Percentiles rank a stretch among this genome's conserved stretches.
Evolutionary conservation across 2,329 filamentous ascomycete genomes (phyloP).

Genomic region (Aspergillus pseudoglaucus): DNA sequence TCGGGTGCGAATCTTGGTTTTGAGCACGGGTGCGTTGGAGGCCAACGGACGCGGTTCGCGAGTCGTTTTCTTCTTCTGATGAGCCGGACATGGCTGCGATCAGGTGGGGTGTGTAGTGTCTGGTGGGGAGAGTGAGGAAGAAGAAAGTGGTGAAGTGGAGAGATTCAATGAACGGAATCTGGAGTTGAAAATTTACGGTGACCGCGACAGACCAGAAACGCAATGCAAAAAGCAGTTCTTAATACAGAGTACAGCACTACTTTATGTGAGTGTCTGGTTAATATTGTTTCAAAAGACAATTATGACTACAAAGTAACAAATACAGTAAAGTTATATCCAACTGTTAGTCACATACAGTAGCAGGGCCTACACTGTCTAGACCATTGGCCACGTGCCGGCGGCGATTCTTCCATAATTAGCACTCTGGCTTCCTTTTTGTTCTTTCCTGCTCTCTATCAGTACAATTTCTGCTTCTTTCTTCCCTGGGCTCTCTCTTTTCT

Average conservation of each 20-base stretch:
- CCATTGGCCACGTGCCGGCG: neutral
- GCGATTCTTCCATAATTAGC: neutral
- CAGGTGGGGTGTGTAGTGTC: no score
- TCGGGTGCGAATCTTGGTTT: conserved; percentile 12
- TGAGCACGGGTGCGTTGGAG: conserved; percentile 25
- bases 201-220: conserved; percentile 7
- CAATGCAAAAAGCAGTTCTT: neutral
- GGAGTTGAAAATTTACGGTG: conserved; percentile 20
- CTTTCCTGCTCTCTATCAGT: neutral
- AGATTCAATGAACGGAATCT: neutral
- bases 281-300: no score
- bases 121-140: neutral
- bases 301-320: no score
- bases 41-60: conserved; percentile 41
- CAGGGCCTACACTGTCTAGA: neutral
- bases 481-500: no score
- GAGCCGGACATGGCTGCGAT: conserved; percentile 16
- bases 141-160: neutral
- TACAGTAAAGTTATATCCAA: no score
- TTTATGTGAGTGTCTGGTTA: neutral
- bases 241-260: no score
- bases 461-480: neutral
- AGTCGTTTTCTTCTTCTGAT: conserved; percentile 36
- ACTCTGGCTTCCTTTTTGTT: neutral
- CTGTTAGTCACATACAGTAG: no score